A percentile compares a stretch with the other conserved stretches of the same genome.
These are phyloP conservation scores for Fimicolochytrium jonesii DNA, from an alignment of 192 early-diverging fungal genomes.

Conservation along the genomic window DNA sequence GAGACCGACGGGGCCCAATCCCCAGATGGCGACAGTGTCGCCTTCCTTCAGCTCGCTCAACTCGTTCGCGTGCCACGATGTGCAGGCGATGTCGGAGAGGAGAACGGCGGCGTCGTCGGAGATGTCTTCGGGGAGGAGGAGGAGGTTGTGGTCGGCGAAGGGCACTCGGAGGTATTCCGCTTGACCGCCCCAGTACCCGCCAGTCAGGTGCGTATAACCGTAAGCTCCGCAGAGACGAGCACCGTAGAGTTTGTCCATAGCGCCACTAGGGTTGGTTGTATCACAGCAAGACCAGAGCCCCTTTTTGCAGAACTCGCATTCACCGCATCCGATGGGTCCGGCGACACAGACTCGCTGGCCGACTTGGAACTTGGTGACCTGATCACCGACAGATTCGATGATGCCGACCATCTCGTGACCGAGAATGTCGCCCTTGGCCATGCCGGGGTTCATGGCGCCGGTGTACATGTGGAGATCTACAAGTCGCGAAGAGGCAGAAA, in stretches of 20 bases:
- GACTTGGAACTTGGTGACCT: constrained; percentile 36
- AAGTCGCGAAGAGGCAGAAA: not conserved
- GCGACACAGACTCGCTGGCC: constrained; percentile 49
- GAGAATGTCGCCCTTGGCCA: constrained; percentile 32
- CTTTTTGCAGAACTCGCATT: constrained; percentile 12
- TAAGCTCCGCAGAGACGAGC: constrained; percentile 20
- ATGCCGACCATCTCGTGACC: constrained; percentile 53
- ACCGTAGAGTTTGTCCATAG: constrained; percentile 49
- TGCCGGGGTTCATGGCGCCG: not conserved
- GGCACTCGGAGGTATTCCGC: constrained; percentile 51
- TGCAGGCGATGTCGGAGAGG: constrained; percentile 49
- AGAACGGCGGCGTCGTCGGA: constrained; percentile 45
- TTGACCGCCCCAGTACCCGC: constrained; percentile 31
- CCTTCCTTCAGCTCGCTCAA: constrained; percentile 25
- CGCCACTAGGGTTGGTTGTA: constrained; percentile 34
- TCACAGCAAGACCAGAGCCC: constrained; percentile 39
- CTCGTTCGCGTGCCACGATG: constrained; percentile 44
- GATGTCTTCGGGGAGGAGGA: constrained; percentile 37
- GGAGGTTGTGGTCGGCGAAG: constrained; percentile 49
- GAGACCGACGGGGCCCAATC: constrained; percentile 50
- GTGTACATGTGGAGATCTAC: constrained; percentile 1
- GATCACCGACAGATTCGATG: constrained; percentile 39
- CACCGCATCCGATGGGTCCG: constrained; percentile 46
- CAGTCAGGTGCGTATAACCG: not conserved
- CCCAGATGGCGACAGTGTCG: constrained; percentile 54